Conservation (phyloP, 768 basidiomycete genomes). For the Mycena galericulata region DNA sequence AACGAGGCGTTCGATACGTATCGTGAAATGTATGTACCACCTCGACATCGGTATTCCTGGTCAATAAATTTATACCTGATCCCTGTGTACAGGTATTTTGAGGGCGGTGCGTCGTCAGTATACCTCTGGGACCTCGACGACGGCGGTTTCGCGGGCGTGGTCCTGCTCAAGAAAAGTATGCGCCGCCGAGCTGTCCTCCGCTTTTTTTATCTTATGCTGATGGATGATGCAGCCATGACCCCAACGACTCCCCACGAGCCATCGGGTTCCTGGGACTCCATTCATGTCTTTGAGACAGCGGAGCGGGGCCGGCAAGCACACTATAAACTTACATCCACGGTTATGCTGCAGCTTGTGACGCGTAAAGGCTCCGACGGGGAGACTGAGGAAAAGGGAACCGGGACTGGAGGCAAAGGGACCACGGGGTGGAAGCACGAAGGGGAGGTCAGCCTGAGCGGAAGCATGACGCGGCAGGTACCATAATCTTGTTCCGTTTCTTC, state of each 20-base stretch:
- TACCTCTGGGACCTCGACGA: slow-evolving; percentile 99
- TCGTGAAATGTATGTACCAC: slow-evolving; percentile 80
- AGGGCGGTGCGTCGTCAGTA: slow-evolving; percentile 97
- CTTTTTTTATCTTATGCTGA: background rate
- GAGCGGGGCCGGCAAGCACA: slow-evolving; percentile 93
- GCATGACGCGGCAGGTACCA: slow-evolving; percentile 95
- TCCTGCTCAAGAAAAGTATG: slow-evolving; percentile 93
- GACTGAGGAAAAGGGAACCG: slow-evolving; percentile 50
- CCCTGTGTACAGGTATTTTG: slow-evolving; percentile 79
- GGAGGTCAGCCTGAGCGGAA: slow-evolving; percentile 89
- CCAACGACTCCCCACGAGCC: slow-evolving; percentile 69
- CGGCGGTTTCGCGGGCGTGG: slow-evolving; percentile 96
- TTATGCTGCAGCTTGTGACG: slow-evolving; percentile 92
- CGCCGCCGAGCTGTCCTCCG: slow-evolving; percentile 5
- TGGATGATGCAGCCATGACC: slow-evolving; percentile 63
- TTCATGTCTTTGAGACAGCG: slow-evolving; percentile 96
- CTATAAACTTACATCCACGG: slow-evolving; percentile 97
- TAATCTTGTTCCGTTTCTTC: slow-evolving; percentile 1
- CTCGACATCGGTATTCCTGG: background rate
- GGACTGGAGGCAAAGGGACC: slow-evolving; percentile 52
- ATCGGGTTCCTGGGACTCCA: slow-evolving; percentile 96
- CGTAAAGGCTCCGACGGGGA: slow-evolving; percentile 52
- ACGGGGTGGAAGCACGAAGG: slow-evolving; percentile 73
- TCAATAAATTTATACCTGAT: background rate
- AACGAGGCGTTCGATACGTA: slow-evolving; percentile 99